Evolutionary conservation across 2,329 filamentous ascomycete genomes (phyloP), one percentile per base, ranked within the genome.

Genomic region (Scopulariopsis brevicaulis): DNA sequence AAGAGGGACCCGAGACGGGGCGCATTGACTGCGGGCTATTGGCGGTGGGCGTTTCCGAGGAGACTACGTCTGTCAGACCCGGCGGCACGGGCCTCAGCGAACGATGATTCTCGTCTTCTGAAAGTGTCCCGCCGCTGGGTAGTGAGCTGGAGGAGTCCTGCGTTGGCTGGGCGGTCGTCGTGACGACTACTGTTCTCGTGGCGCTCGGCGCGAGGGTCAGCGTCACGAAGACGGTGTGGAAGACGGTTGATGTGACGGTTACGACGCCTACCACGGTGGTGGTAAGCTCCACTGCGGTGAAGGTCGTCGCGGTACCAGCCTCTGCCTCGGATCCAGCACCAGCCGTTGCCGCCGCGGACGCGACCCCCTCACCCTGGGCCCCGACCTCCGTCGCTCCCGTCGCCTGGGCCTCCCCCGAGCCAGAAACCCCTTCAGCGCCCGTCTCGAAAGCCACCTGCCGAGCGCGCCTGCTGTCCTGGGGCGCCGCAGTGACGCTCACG

Each of bases 401-500:
- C 25, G 54, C 24, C 32, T 56, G 54, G 11, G 46, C 20, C 4
- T 48, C 55, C 6, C 14, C 55, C n/a, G 32, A 48, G 6, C 46
- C 15, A 24, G 35, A 14, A 28, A 25, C 24, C 20, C n/a, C 15
- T 1, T 12, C 18, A 46, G 46, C 18, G 18, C 56, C 43, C 28
- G 51, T 59, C 34, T 59, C 43, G 10, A 32, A 37, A 22, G 43
- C 61, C 53, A 52, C 15, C 14, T 28, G 35, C 32, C 54, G 54
- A 25, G 54, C n/a, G 22, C 61, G 60, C 12, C 55, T 51, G 18
- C 46, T 34, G 18, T 28, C 46, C 11, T 58, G 20, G 10, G 61
- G 61, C 1, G 64, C 53, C 1, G 62, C 64, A 11, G 62, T 63
- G 6, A 65, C 61, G 0, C 65, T 67, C 0, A 62, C 62, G 5